Evolutionary conservation across 208 protist genomes (phyloP).

Genomic region (Herpetomonas samuelpessoai): DNA sequence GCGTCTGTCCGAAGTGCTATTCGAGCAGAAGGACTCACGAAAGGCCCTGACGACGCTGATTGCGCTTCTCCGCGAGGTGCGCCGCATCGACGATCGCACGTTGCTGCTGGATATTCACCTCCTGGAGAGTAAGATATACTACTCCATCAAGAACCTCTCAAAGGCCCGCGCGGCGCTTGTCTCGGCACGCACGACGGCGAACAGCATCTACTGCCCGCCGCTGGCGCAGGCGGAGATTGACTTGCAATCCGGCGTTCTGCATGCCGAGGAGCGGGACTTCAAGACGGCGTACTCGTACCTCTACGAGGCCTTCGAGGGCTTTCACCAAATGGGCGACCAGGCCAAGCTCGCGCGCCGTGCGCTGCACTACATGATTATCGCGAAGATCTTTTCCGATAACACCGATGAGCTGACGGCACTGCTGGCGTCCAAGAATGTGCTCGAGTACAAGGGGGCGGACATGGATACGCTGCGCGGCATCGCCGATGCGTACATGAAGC

Average conservation of each 20-base stretch:
- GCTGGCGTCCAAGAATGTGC: slow-evolving; percentile 84
- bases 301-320: slow-evolving; percentile 98
- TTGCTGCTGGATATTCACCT: slow-evolving; percentile 98
- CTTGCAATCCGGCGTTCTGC: slow-evolving; percentile 95
- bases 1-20: slow-evolving; percentile 90
- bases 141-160: slow-evolving; percentile 91
- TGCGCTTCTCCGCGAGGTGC: slow-evolving; percentile 92
- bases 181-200: slow-evolving; percentile 95
- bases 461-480: slow-evolving; percentile 95
- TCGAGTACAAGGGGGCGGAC: slow-evolving; percentile 90
- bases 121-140: slow-evolving; percentile 95
- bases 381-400: slow-evolving; percentile 90
- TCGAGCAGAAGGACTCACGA: slow-evolving; percentile 83
- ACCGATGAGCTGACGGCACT: slow-evolving; percentile 74
- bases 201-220: slow-evolving; percentile 98
- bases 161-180: slow-evolving; percentile 96
- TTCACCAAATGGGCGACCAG: slow-evolving; percentile 85
- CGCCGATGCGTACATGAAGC: slow-evolving; percentile 91
- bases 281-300: slow-evolving; percentile 99
- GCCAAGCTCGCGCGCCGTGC: slow-evolving; percentile 75
- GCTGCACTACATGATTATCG: slow-evolving; percentile 98
- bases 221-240: slow-evolving; percentile 98
- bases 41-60: slow-evolving; percentile 79
- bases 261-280: slow-evolving; percentile 97
- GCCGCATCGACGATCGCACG: slow-evolving; percentile 97